Evolutionary conservation across 2,329 filamentous ascomycete genomes (phyloP).

Genomic region (Penicillium hordei): DNA sequence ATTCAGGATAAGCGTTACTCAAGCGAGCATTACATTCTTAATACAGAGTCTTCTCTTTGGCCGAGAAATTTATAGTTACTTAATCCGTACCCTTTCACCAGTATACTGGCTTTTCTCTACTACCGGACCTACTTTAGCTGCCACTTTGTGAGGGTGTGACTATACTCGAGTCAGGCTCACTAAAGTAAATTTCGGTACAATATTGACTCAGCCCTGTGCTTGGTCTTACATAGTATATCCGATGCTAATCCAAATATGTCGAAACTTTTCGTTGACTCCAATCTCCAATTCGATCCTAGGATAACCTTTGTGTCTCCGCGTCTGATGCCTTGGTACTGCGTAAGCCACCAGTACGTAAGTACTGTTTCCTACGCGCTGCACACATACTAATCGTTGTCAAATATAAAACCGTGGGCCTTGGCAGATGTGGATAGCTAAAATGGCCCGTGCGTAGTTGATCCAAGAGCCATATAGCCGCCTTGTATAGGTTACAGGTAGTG

Average conservation of each 20-base stretch:
- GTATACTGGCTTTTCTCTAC: neutral
- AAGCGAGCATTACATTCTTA: slow-evolving; percentile 5
- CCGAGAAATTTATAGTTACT: neutral
- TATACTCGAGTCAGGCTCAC: neutral
- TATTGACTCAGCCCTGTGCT: no score
- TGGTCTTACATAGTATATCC: no score
- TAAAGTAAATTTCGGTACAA: neutral
- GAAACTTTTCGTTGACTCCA: neutral
- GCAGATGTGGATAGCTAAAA: neutral
- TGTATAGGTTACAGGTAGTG: neutral
- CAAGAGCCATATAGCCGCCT: no score
- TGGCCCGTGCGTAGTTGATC: neutral
- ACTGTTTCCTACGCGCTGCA: neutral
- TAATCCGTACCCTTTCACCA: neutral
- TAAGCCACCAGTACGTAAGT: neutral
- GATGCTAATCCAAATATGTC: neutral
- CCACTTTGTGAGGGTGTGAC: neutral
- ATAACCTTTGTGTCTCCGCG: neutral
- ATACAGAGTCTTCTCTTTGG: neutral
- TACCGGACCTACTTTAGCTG: neutral
- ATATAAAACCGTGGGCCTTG: neutral
- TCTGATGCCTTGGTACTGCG: neutral
- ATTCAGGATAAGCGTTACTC: slow-evolving; percentile 5
- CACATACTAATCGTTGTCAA: neutral
- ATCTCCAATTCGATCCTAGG: neutral